Percentiles rank a stretch among this genome's conserved stretches.
These are phyloP conservation scores for Histomonas meleagridis DNA, from an alignment of 208 protist genomes.

Conservation along the genomic window DNA sequence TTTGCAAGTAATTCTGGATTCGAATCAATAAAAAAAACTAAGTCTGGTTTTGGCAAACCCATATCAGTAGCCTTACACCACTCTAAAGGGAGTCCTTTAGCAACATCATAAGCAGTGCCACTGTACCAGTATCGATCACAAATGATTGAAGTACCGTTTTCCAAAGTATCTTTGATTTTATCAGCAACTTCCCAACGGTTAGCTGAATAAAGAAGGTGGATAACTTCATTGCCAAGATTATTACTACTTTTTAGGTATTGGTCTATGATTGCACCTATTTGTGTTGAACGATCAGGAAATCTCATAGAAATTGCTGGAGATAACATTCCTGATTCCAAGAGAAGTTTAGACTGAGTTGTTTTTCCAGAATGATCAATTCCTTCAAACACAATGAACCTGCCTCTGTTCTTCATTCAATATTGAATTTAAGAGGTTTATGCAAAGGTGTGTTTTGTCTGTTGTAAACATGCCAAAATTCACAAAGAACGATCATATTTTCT, in stretches of 20 bases:
- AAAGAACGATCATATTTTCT: too few relatives aligned
- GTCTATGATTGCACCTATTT: constrained; percentile 62
- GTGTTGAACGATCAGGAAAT: constrained; percentile 58
- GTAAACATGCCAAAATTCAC: too few relatives aligned
- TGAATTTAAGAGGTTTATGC: too few relatives aligned
- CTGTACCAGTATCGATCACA: constrained; percentile 67
- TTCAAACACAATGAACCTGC: constrained; percentile 54
- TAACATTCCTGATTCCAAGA: constrained; percentile 39
- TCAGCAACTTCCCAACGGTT: constrained; percentile 63
- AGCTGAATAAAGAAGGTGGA: constrained; percentile 68
- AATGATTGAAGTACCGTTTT: constrained; percentile 38
- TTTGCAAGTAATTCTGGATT: constrained; percentile 49
- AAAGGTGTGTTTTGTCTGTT: too few relatives aligned
- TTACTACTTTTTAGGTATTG: constrained; percentile 56
- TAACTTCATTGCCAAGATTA: constrained; percentile 56
- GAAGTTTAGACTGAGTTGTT: constrained; percentile 50
- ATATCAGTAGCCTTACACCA: constrained; percentile 64
- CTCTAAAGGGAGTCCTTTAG: constrained; percentile 60
- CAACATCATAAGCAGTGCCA: constrained; percentile 62
- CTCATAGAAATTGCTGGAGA: not conserved
- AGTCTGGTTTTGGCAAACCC: constrained; percentile 63
- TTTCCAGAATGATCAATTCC: constrained; percentile 54
- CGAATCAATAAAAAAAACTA: constrained; percentile 63
- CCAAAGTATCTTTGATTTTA: constrained; percentile 34
- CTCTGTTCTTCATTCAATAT: too few relatives aligned